Percentiles rank a stretch among this genome's conserved stretches.
phyloP scores from a whole-genome alignment of 768 basidiomycete species.

The Mycena galopus region DNA sequence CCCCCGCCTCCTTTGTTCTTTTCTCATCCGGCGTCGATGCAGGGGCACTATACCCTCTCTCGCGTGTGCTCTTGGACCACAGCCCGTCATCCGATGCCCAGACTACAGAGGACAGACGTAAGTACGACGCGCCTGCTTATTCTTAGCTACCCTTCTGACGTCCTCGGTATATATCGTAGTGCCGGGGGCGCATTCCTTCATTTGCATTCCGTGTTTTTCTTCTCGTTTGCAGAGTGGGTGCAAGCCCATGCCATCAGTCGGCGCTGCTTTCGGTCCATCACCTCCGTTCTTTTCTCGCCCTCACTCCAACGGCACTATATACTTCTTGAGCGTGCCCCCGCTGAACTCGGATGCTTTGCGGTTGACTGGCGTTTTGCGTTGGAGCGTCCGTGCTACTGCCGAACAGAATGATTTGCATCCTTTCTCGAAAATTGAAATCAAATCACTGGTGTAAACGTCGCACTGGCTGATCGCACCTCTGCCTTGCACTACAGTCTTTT shows the following conservation, averaged over 20 bases:
- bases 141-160: no score
- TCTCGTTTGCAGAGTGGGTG: neutral
- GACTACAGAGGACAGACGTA: no score
- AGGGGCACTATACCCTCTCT: no score
- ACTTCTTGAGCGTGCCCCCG: neutral
- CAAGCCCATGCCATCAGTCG: neutral
- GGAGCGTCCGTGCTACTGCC: neutral
- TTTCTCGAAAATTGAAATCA: neutral
- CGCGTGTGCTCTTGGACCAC: no score
- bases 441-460: neutral
- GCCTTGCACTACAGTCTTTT: neutral
- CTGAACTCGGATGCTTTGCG: neutral
- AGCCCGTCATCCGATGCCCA: no score
- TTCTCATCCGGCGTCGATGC: no score
- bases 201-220: neutral
- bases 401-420: conserved; percentile 17
- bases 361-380: neutral
- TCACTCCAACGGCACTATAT: neutral
- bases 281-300: conserved; percentile 18
- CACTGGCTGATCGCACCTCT: neutral
- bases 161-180: no score
- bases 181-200: no score
- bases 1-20: no score
- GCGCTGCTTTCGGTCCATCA: neutral
- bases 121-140: no score